Base-by-base conservation (phyloP, 2,329 filamentous ascomycete genomes). In the Cladosporium sphaerospermum region DNA sequence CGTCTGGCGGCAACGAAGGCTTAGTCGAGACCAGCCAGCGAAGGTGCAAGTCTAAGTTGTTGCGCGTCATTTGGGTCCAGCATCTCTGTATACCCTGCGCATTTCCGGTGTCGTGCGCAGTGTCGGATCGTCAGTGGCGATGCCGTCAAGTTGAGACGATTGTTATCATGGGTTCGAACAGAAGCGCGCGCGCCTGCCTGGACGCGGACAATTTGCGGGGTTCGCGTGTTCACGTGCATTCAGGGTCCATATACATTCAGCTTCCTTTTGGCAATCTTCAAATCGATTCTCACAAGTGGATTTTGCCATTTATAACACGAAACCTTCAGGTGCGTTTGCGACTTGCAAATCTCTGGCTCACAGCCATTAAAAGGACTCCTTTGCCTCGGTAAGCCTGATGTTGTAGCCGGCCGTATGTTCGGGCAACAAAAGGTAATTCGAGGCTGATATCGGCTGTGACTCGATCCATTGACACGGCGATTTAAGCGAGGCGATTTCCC, bases 41-140 rank as follows among this genome's bases (percentile, higher is more conserved):
- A 56, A 78, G 66, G 59, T 78, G 75, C 62, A 71, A 69, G 55
- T 62, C 66, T 56, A 78, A 65, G 58, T 78, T 78, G 64, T 78
- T 70, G 60, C 64, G 63, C 69, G 75, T 75, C 75, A 77, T 77
- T 54, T 54, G 60, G 39, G 56, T 56, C 60, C 43, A 57, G 43
- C 61, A 66, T 67, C 33, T 49, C 56, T 55, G 54, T 34, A 13
- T 43, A 31, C 13, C 14, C 8, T 39, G 39, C 41, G 18, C 43
- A 52, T 51, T 13, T 28, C 40, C 19, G 28, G n/a, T 28, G 18
- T n/a, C 4, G 32, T 43, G 40, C 48, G 48, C 40, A 9, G 13
- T 32, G 9, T 23, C 39, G 39, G 11, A 16, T 16, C 9, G 40
- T 43, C 28, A 31, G 40, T 16, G 39, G 39, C 39, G 10, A 18